Base-by-base conservation (phyloP, 768 basidiomycete genomes). In the Crassisporium funariophilum region DNA sequence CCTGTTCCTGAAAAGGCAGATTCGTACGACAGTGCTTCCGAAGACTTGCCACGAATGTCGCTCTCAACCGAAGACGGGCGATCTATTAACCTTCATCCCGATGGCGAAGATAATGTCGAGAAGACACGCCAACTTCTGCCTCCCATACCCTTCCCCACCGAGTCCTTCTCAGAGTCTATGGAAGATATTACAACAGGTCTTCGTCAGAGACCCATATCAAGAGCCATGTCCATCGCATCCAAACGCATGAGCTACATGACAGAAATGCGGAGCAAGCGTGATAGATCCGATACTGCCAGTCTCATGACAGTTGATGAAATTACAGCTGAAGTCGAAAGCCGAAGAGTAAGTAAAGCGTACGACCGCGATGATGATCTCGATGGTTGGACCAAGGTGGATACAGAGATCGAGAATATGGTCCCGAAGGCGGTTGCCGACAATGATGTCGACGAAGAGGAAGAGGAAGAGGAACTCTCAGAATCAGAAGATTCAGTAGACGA, bases 301-400 rank as follows among this genome's bases (percentile, higher is more conserved):
- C 69, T 98, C 58, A 78, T 98, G 67, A 99, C 95, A 0, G 91
- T 99, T 17, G 95, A 99, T 60, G 93, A 99, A 68, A 97, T 99
- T 58, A 98, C 97, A 0, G 94, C 92, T 8, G 89, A 95, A 59
- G 89, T 99, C 6, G 95, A 82, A 59, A 91, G 83, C 57, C 73
- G 81, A 27, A 70, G 80, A 47, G 80, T 76, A 43, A 83, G 78
- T 56, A 76, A 71, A 56, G 69, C 59, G 9, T 55, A 70, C 13
- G 71, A 73, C 29, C 70, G 68, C 31, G 70, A 69, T 57, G 69
- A 70, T 51, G 74, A 73, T 19, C 69, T 73, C 11, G 83, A 90
- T 35, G 90, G 86, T 25, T 91, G 88, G 83, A 88, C 87, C 0
- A 79, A 79, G 56, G 83, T 90, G 3, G 84, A 83, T 36, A 70